phyloP scores from a whole-genome alignment of 345 rosid species.

The Gossypium australe region DNA sequence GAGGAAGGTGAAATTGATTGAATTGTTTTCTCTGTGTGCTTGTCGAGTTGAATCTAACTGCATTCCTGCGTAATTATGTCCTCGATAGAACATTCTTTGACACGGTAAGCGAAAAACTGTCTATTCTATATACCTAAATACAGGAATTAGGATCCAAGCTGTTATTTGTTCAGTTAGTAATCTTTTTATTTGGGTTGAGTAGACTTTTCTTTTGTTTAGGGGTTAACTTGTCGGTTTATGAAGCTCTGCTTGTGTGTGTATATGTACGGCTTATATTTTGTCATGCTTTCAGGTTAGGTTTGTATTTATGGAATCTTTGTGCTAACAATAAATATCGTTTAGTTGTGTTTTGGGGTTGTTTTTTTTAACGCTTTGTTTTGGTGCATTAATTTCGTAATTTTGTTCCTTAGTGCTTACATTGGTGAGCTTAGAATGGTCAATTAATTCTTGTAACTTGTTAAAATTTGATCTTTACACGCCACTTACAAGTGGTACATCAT shows the following conservation, averaged over 20 bases:
- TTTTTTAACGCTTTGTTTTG: not conserved
- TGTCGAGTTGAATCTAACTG: not conserved
- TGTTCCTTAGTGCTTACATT: too few species aligned
- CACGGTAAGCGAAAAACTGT: not conserved
- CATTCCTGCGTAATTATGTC: not conserved
- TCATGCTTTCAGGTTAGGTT: not conserved
- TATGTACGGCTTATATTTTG: not conserved
- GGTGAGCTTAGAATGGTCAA: too few species aligned
- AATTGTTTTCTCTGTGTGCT: not conserved
- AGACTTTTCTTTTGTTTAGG: not conserved
- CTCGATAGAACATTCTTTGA: not conserved
- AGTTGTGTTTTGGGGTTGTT: not conserved
- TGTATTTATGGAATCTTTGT: not conserved
- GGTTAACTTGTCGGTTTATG: not conserved
- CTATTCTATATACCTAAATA: not conserved
- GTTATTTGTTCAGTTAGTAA: not conserved
- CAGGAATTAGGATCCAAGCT: not conserved
- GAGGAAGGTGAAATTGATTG: conserved; percentile 61
- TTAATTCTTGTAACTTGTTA: too few species aligned
- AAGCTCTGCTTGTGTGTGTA: not conserved
- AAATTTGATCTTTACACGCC: too few species aligned
- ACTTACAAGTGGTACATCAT: too few species aligned
- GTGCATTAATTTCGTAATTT: not conserved
- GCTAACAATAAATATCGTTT: not conserved
- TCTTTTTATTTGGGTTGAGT: not conserved